Evolutionary conservation across 805 yeast genomes (phyloP).

Genomic region (Candida patagonica): DNA sequence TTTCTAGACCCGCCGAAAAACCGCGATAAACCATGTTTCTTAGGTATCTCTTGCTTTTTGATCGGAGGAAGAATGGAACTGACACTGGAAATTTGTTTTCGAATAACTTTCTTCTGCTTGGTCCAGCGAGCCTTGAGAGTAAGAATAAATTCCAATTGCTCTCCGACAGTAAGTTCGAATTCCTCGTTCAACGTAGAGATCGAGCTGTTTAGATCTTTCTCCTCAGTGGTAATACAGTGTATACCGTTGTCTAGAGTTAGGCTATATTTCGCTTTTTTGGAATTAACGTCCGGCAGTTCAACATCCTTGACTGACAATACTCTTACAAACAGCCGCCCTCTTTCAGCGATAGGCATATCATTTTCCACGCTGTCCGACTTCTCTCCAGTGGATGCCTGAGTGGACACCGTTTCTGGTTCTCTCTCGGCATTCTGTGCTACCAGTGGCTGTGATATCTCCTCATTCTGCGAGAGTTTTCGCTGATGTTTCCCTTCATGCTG

Average conservation of each 20-base stretch:
- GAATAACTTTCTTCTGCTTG: constrained; percentile 19
- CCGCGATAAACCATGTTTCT: constrained; percentile 12
- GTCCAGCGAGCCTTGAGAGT: constrained; percentile 60
- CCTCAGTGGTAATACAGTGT: constrained; percentile 62
- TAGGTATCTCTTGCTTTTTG: constrained; percentile 4
- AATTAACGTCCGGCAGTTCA: constrained; percentile 33
- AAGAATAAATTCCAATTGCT: constrained; percentile 51
- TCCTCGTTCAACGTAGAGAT: constrained; percentile 50
- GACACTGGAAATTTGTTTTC: constrained; percentile 7
- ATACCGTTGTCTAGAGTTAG: constrained; percentile 64
- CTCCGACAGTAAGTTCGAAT: constrained; percentile 63
- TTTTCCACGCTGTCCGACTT: background rate
- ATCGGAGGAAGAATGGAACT: background rate
- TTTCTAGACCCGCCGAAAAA: constrained; percentile 6
- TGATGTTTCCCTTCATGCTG: too few species aligned
- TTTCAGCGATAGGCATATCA: constrained; percentile 14
- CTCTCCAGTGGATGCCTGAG: too few species aligned
- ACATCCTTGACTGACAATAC: constrained; percentile 25
- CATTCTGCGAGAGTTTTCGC: too few species aligned
- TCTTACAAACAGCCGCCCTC: constrained; percentile 20
- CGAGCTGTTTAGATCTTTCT: constrained; percentile 24
- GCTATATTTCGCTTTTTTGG: constrained; percentile 35
- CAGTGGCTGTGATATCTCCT: background rate
- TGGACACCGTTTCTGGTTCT: background rate
- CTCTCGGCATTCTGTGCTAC: background rate